phyloP scores from a whole-genome alignment of 805 yeast genomes.

The Kluyveromyces starmeri region DNA sequence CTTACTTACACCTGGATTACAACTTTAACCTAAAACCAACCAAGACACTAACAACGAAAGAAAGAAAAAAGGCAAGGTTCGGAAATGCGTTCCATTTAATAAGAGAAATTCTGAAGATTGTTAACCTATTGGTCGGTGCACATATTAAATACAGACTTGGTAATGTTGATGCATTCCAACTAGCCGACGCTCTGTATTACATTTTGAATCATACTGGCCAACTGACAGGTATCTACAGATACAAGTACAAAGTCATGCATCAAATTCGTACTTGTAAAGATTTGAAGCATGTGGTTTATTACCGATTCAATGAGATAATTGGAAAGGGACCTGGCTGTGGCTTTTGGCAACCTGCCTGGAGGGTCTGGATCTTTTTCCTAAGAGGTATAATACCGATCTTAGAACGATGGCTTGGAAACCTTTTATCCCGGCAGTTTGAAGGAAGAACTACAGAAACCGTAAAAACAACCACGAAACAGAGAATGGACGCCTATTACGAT shows the following conservation, averaged over 20 bases:
- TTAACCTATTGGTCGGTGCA: constrained; percentile 82
- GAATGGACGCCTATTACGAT: constrained; percentile 92
- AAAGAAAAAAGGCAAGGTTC: constrained; percentile 88
- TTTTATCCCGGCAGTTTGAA: constrained; percentile 87
- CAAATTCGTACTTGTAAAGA: constrained; percentile 95
- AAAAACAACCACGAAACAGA: constrained; percentile 89
- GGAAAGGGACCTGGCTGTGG: constrained; percentile 99
- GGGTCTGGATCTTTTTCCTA: constrained; percentile 88
- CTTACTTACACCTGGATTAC: constrained; percentile 88
- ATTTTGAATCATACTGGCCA: constrained; percentile 91
- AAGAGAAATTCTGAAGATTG: constrained; percentile 78
- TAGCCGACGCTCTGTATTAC: constrained; percentile 92
- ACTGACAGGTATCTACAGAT: constrained; percentile 90
- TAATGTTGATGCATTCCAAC: constrained; percentile 82
- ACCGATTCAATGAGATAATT: constrained; percentile 71
- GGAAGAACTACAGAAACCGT: constrained; percentile 92
- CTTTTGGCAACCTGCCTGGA: constrained; percentile 99
- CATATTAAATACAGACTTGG: constrained; percentile 90
- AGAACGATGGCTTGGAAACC: constrained; percentile 91
- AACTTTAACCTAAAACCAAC: constrained; percentile 95
- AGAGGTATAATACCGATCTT: constrained; percentile 86
- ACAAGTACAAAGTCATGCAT: constrained; percentile 96
- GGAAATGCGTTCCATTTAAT: constrained; percentile 94
- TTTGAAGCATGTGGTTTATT: constrained; percentile 82
- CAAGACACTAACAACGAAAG: constrained; percentile 91